Conservation (phyloP, 2,329 filamentous ascomycete species). For the Chaetomium sp. region DNA sequence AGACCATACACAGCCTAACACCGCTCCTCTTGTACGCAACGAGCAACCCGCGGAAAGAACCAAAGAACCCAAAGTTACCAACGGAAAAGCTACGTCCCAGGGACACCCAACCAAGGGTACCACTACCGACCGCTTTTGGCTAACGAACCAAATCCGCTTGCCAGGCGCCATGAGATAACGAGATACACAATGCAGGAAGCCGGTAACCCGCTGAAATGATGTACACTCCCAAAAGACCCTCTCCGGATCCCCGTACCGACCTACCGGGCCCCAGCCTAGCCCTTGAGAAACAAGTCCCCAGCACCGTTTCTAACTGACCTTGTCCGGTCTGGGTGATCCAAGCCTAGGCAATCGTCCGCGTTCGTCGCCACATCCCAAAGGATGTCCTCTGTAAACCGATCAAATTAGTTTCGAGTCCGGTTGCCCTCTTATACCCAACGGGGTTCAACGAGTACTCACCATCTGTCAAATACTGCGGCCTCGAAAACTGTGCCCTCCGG, state of each 20-base stretch:
- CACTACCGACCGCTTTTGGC: slow-evolving; percentile 1
- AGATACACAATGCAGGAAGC: slow-evolving; percentile 2
- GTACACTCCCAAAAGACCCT: no score
- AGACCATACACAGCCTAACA: no score
- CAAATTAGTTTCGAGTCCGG: slow-evolving; percentile 20
- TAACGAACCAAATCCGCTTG: neutral
- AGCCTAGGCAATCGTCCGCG: slow-evolving; percentile 56
- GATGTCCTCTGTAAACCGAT: slow-evolving; percentile 46
- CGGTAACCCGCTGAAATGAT: neutral
- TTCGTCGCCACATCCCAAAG: slow-evolving; percentile 46
- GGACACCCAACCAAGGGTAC: neutral
- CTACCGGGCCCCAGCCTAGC: slow-evolving; percentile 12
- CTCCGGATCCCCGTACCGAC: neutral
- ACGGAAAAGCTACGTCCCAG: neutral
- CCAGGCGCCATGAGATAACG: slow-evolving; percentile 2
- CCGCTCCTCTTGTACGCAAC: no score
- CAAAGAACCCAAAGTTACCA: neutral
- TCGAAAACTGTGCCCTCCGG: slow-evolving; percentile 63
- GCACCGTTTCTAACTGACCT: slow-evolving; percentile 52
- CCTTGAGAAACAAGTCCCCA: slow-evolving; percentile 55
- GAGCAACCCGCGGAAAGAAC: no score
- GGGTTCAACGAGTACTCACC: slow-evolving; percentile 49
- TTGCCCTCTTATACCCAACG: neutral
- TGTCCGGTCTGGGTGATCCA: slow-evolving; percentile 60
- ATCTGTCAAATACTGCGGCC: slow-evolving; percentile 77